Percentiles rank a stretch among this genome's conserved stretches.
phyloP scores from a whole-genome alignment of 176 grass and related monocot species.

The Thalia dealbata region DNA sequence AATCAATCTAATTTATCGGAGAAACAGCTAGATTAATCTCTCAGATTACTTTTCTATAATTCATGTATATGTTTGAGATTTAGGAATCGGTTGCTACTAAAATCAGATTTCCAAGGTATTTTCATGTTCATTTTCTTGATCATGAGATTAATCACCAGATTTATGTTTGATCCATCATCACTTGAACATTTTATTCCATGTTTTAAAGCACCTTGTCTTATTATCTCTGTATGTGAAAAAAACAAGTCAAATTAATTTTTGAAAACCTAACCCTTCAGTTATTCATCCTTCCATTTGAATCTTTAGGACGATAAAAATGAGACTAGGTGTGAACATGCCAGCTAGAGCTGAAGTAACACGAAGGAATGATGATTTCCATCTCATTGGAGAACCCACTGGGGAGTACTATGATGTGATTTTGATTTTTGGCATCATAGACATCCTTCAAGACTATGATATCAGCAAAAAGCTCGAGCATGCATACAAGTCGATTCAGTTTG shows the following conservation, averaged over 20 bases:
- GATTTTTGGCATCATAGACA: conserved; percentile 41
- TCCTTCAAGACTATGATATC: conserved; percentile 28
- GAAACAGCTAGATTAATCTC: background rate
- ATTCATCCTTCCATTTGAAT: background rate
- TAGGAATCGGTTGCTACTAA: too few relatives aligned
- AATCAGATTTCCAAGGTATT: too few relatives aligned
- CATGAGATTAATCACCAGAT: too few relatives aligned
- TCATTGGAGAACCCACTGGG: conserved; percentile 33
- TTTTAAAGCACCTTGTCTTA: too few relatives aligned
- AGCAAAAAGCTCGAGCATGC: conserved; percentile 34
- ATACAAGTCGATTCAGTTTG: conserved; percentile 39
- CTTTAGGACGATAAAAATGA: conserved; percentile 17
- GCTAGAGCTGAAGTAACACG: conserved; percentile 28
- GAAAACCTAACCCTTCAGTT: background rate
- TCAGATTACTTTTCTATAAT: background rate
- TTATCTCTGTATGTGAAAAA: too few relatives aligned
- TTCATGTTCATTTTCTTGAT: too few relatives aligned
- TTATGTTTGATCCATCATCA: too few relatives aligned
- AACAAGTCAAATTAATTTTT: background rate
- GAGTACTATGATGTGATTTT: conserved; percentile 33
- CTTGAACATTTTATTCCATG: too few relatives aligned
- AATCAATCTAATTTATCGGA: background rate
- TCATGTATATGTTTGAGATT: too few relatives aligned
- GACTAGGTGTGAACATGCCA: conserved; percentile 28
- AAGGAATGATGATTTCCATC: conserved; percentile 9